These are phyloP conservation scores for Irpex sp. DNA, from an alignment of 1,284 basidiomycete species.

Conservation along the genomic window DNA sequence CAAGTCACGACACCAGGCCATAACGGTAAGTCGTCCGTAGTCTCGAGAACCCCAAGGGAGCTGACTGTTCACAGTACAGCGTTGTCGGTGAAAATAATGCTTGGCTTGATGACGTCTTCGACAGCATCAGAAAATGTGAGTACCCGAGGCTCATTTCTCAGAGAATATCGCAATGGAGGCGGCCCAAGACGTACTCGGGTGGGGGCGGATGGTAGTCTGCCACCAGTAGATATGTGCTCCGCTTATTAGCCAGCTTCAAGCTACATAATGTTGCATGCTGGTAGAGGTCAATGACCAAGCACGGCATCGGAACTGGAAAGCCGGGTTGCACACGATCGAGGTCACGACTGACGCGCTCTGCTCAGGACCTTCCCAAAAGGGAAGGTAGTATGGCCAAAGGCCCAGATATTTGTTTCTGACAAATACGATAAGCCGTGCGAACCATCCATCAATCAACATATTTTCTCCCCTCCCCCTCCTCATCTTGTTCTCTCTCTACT, in stretches of 20 bases:
- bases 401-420: background rate
- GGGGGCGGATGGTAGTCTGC: too few species aligned
- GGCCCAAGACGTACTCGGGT: too few species aligned
- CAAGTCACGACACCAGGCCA: too few species aligned
- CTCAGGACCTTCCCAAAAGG: too few species aligned
- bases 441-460: background rate
- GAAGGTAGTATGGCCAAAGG: background rate
- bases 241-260: too few species aligned
- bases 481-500: background rate
- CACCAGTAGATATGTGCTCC: too few species aligned
- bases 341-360: background rate
- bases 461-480: background rate
- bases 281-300: background rate
- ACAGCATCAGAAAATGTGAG: background rate
- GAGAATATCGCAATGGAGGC: background rate
- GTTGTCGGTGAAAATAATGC: too few species aligned
- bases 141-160: background rate
- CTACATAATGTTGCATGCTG: background rate
- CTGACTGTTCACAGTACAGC: too few species aligned
- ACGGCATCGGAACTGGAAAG: background rate
- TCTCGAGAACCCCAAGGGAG: too few species aligned
- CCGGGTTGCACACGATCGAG: background rate
- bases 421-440: background rate
- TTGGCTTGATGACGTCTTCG: too few species aligned
- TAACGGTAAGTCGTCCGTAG: too few species aligned